Evolutionary conservation across 2,329 filamentous ascomycete genomes (phyloP).

Genomic region (Delphinella strobiligena): DNA sequence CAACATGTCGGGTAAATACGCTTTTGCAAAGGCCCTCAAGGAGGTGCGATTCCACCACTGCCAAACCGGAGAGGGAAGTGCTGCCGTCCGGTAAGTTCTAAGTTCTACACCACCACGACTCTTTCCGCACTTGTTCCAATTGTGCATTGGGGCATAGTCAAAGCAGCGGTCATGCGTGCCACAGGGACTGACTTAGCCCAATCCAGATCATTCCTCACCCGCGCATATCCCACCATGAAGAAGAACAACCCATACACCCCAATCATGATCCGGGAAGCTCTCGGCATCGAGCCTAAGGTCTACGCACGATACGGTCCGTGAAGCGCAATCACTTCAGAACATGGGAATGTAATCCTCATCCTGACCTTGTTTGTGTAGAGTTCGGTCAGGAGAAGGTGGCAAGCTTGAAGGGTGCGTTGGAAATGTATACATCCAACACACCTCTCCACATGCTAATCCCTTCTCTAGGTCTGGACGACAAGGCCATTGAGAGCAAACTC

Average conservation of each 20-base stretch:
- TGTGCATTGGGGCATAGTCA: background rate
- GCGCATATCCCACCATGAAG: conserved; percentile 97
- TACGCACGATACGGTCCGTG: conserved; percentile 82
- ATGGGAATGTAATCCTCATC: too few relatives aligned
- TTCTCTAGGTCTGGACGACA: conserved; percentile 49
- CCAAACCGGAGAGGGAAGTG: conserved; percentile 84
- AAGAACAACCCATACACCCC: conserved; percentile 92
- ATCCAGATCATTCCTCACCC: conserved; percentile 70
- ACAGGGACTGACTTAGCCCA: conserved; percentile 4
- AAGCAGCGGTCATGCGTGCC: conserved; percentile 5
- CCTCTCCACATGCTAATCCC: conserved; percentile 11
- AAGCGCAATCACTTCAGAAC: background rate
- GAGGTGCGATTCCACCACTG: conserved; percentile 97
- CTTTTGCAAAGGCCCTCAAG: conserved; percentile 76
- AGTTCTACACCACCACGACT: background rate
- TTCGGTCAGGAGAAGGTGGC: conserved; percentile 57
- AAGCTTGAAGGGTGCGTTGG: conserved; percentile 47
- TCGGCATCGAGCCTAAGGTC: conserved; percentile 70
- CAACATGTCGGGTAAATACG: conserved; percentile 81
- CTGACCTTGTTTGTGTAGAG: conserved; percentile 29
- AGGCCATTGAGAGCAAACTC: conserved; percentile 58
- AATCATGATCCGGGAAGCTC: conserved; percentile 88
- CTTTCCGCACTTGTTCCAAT: background rate
- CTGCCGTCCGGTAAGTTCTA: conserved; percentile 60
- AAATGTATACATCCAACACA: too few relatives aligned